Evolutionary conservation across 371 early-diverging fungal genomes (phyloP).

Genomic region (Actinomortierella ambigua): DNA sequence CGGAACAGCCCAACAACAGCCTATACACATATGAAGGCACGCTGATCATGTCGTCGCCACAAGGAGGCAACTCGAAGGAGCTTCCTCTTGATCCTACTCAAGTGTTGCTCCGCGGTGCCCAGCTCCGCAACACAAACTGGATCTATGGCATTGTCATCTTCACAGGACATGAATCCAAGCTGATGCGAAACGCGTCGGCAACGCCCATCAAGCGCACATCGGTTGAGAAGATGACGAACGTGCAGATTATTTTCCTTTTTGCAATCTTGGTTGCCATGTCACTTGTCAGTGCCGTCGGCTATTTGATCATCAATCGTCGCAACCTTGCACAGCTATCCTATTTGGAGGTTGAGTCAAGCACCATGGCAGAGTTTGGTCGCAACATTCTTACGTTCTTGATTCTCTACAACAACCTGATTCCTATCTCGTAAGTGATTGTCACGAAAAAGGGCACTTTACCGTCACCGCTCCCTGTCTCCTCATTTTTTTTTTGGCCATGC

Average conservation of each 20-base stretch:
- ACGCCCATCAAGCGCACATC: conserved; percentile 81
- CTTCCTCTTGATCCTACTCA: conserved; percentile 83
- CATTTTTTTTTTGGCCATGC: no score
- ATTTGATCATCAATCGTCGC: conserved; percentile 58
- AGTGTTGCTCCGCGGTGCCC: conserved; percentile 82
- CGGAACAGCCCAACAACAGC: conserved; percentile 88
- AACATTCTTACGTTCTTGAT: conserved; percentile 89
- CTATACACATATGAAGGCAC: conserved; percentile 88
- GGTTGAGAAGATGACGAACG: conserved; percentile 90
- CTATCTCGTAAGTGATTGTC: conserved; percentile 63
- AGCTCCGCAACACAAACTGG: conserved; percentile 85
- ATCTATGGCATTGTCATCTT: conserved; percentile 85
- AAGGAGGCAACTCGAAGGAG: conserved; percentile 62
- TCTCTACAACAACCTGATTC: conserved; percentile 91
- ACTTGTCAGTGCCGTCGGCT: conserved; percentile 83
- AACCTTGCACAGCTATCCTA: conserved; percentile 49
- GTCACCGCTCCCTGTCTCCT: not conserved
- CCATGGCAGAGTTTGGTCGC: conserved; percentile 60
- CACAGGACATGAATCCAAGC: conserved; percentile 91
- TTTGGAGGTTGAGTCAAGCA: conserved; percentile 13
- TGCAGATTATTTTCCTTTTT: conserved; percentile 92
- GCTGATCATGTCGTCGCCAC: conserved; percentile 52
- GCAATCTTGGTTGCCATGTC: conserved; percentile 83
- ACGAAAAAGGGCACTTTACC: not conserved
- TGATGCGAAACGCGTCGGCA: conserved; percentile 85